Base-by-base conservation (phyloP, 2,329 filamentous ascomycete species). In the Thielaviopsis ethacetica region DNA sequence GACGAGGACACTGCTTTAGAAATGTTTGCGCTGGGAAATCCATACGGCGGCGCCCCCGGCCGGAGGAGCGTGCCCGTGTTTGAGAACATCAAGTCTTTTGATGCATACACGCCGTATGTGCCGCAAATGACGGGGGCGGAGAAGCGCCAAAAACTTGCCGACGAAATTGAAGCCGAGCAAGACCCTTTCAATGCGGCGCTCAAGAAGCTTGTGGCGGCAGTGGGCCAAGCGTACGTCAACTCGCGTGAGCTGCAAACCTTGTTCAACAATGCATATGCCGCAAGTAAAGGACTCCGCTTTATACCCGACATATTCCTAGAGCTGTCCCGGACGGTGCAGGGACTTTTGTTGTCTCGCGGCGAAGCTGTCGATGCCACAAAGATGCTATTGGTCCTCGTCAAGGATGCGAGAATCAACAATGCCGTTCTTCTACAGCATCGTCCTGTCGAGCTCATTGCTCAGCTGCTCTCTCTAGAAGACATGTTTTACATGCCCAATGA, bases 391-490 rank as follows among this genome's bases (percentile, higher is more conserved):
- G 38, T 34, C 5, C 44, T 61, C 12, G 56, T 53, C 12, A 26
- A 54, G n/a, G 59, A 61, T 13, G 38, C 55, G 5, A 34, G 59
- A 22, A 22, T 61, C 21, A 53, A 61, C 26, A 52, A 58, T 3
- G 34, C 12, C 13, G 17, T 24, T 4, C 22, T 58, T 3, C 41
- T 58, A 5, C 21, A 44, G 7, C 52, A 61, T 12, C 41, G 52
- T 12, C 55, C 59, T 7, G 56, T 27, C 30, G 52, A 61, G 2
- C 19, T 58, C 5, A 50, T 61, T 41, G 2, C 15, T 4, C 34
- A 57, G 19, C 41, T 61, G 5, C 41, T 61, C 17, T 47, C 55
- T 13, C 24, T 55, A 44, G 55, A 58, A n/a, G 59, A 61, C 22
- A 54, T 61, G 41, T 24, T 58, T 5, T 58, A 58, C 44, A 54